These are phyloP conservation scores for Selenicereus undatus DNA, from an alignment of 148 eudicot genomes.

Conservation along the genomic window DNA sequence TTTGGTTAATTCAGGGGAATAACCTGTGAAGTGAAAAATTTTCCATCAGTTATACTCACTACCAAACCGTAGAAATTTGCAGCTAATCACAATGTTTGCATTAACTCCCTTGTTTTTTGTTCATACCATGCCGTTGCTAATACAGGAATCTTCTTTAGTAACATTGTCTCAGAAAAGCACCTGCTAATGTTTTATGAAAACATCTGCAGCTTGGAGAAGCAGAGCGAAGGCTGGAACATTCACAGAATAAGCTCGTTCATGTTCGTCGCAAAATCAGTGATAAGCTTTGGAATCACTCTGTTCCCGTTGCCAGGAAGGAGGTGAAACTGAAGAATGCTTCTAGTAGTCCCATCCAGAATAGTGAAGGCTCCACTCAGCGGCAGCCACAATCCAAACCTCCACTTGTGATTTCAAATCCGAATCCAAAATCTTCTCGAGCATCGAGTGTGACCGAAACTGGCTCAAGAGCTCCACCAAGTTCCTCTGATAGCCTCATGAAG, in stretches of 20 bases:
- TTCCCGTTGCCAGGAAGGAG: conserved; percentile 30
- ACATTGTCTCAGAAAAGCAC: background rate
- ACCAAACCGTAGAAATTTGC: background rate
- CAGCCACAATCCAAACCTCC: conserved; percentile 48
- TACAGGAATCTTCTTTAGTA: background rate
- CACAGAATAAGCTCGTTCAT: conserved; percentile 60
- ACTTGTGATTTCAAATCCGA: conserved; percentile 51
- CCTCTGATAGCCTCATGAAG: conserved; percentile 33
- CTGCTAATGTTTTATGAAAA: conserved; percentile 5
- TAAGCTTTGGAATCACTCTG: conserved; percentile 24
- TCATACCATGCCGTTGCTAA: background rate
- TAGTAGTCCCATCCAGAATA: conserved; percentile 40
- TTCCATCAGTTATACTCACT: background rate
- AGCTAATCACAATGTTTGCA: background rate
- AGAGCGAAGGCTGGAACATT: conserved; percentile 58
- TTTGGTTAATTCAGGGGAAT: background rate
- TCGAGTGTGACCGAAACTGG: conserved; percentile 32
- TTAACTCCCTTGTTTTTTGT: background rate
- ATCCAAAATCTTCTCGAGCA: conserved; percentile 37
- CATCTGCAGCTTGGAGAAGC: conserved; percentile 67
- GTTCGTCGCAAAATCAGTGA: conserved; percentile 42
- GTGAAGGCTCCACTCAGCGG: conserved; percentile 30
- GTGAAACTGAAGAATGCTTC: conserved; percentile 40
- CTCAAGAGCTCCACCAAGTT: conserved; percentile 27
- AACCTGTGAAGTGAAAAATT: background rate